Evolutionary conservation across 2,329 filamentous ascomycete genomes (phyloP), one percentile per base, ranked within the genome.

Genomic region (Xylariaceae sp.): DNA sequence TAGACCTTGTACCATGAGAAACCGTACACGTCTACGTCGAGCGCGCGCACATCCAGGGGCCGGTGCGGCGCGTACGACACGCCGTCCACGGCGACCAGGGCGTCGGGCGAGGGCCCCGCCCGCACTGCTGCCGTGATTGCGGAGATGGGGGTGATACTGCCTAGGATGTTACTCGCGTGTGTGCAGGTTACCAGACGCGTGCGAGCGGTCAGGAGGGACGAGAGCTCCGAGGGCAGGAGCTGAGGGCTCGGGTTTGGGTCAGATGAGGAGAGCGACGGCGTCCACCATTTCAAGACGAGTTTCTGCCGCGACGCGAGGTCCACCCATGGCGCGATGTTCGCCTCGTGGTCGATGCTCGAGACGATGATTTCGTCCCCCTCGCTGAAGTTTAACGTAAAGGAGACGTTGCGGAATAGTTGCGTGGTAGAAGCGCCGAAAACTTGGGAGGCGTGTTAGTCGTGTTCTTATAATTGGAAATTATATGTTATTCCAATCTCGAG

Each of bases 1-100:
- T 88, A 92, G 1, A 92, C 83, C 69, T 93, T 93, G 73, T 92
- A 92, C 89, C 88, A 92, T 0, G 81, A 86, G 66, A 92, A 91
- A n/a, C 79, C 73, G 69, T 92, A 93, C 61, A 92, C 86, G 66
- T 93, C 89, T 0, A 88, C 86, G 1, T 81, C 88, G 0, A 91
- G 75, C 0, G 74, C 82, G 58, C 82, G 77, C 4, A 92, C 86
- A 67, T 93, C 86, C 9, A 93, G 72, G 6, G 75, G 75, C 4
- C 88, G 78, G 68, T 93, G 89, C 0, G 89, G 89, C 0, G 89
- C 88, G 64, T 85, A 91, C 3, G 88, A 86, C 0, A 92, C 89
- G 2, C 84, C 89, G 70, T 93, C 90, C 5, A 92, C 87, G 59
- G 81, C 86, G 1, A 92, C 73, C 1, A 91, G 69, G 1, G 87